Evolutionary conservation across 2,329 filamentous ascomycete genomes (phyloP).

Genomic region (Diplodia sapinea): DNA sequence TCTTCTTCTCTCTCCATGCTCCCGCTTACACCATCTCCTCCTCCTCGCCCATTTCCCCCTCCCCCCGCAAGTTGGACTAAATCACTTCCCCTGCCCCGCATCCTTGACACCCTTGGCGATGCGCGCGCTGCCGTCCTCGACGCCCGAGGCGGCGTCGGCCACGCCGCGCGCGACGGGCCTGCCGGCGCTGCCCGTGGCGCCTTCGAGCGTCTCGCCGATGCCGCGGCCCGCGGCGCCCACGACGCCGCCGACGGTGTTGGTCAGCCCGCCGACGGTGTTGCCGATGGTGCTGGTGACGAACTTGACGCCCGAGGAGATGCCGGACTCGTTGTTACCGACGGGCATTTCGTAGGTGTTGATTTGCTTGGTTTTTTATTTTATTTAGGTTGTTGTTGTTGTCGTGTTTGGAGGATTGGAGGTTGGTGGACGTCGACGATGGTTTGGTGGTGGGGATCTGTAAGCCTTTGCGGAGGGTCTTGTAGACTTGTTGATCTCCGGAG

Average conservation of each 20-base stretch:
- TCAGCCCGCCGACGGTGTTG: conserved; percentile 52
- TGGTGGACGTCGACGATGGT: not conserved
- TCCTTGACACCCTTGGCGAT: conserved; percentile 55
- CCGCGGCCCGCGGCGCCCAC: conserved; percentile 55
- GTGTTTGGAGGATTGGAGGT: not conserved
- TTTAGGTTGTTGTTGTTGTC: not conserved
- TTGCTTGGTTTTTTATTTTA: not conserved
- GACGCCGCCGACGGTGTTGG: conserved; percentile 43
- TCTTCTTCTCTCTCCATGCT: not conserved
- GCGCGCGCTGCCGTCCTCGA: conserved; percentile 52
- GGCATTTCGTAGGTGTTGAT: conserved; percentile 38
- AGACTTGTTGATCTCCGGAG: not conserved
- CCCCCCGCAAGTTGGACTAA: no score
- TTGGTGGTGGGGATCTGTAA: not conserved
- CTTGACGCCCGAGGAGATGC: conserved; percentile 59
- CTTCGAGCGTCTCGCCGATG: conserved; percentile 54
- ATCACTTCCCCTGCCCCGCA: conserved; percentile 52
- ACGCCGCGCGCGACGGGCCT: conserved; percentile 52
- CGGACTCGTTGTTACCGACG: conserved; percentile 47
- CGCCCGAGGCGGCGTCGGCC: conserved; percentile 51
- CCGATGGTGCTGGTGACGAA: conserved; percentile 63
- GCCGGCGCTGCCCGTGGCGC: conserved; percentile 52
- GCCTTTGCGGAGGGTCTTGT: not conserved
- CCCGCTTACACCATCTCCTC: not conserved
- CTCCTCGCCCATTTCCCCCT: not conserved